Conservation (phyloP, 2,329 filamentous ascomycete species). For the Verticillium isaacii region DNA sequence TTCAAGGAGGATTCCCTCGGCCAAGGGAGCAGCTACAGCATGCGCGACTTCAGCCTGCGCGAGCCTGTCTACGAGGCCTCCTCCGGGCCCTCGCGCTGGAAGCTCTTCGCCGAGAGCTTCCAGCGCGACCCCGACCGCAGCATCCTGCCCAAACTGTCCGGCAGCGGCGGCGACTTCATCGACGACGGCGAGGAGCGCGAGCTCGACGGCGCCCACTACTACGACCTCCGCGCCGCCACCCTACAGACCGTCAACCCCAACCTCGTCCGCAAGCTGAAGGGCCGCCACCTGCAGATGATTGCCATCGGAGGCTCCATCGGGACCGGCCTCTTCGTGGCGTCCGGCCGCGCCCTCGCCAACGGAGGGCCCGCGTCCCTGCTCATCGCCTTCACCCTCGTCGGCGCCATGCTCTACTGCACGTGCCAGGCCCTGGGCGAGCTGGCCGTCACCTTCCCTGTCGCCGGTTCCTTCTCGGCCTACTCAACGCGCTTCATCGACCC, state of each 20-base stretch:
- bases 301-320: constrained; percentile 91
- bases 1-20: constrained; percentile 53
- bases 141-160: constrained; percentile 37
- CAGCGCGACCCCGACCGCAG: constrained; percentile 51
- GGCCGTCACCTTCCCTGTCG: constrained; percentile 83
- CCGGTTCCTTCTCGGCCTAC: constrained; percentile 88
- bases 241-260: constrained; percentile 72
- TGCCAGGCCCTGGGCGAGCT: constrained; percentile 90
- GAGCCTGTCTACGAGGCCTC: constrained; percentile 40
- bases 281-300: constrained; percentile 93
- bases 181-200: constrained; percentile 20
- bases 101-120: constrained; percentile 56
- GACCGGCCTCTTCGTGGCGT: constrained; percentile 85
- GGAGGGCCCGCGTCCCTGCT: constrained; percentile 77
- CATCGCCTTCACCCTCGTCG: constrained; percentile 74
- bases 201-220: constrained; percentile 42
- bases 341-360: constrained; percentile 62
- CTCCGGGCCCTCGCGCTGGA: constrained; percentile 25
- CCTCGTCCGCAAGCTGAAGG: constrained; percentile 73
- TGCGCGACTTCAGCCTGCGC: constrained; percentile 44
- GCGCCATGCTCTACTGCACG: constrained; percentile 85
- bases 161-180: constrained; percentile 27
- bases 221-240: constrained; percentile 53
- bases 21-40: constrained; percentile 45
- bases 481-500: constrained; percentile 90